Evolutionary conservation across 495 filamentous ascomycete genomes (phyloP).

Genomic region (Aspergillus cristatus): DNA sequence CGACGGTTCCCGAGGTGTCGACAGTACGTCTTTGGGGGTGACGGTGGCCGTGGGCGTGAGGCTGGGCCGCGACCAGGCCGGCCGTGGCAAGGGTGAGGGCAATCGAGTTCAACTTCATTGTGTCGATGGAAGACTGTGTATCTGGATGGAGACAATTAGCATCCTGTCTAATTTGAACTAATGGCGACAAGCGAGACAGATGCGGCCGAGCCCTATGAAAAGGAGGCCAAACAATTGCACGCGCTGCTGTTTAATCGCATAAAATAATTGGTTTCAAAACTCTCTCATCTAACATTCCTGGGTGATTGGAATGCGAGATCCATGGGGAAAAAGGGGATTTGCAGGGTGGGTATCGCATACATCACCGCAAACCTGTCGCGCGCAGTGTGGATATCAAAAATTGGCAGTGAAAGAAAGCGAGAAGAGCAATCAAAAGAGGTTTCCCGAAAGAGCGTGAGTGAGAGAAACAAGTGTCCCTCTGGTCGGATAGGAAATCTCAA

Average conservation of each 20-base stretch:
- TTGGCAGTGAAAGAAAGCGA: constrained; percentile 14
- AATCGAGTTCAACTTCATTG: constrained; percentile 40
- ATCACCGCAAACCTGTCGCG: constrained; percentile 27
- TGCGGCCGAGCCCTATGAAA: too few species aligned
- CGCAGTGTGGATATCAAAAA: too few species aligned
- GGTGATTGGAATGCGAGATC: not conserved
- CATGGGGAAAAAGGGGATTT: not conserved
- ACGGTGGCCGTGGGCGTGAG: constrained; percentile 33
- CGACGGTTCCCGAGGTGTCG: constrained; percentile 42
- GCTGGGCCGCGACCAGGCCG: constrained; percentile 37
- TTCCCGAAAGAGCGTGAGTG: constrained; percentile 37
- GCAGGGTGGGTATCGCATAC: constrained; percentile 17
- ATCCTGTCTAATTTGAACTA: not conserved
- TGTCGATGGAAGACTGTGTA: constrained; percentile 5
- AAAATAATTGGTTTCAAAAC: too few species aligned
- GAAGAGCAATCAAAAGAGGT: constrained; percentile 17
- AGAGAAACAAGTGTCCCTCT: constrained; percentile 35
- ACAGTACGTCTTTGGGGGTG: constrained; percentile 29
- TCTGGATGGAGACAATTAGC: not conserved
- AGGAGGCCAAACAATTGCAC: too few species aligned
- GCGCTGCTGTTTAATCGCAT: too few species aligned
- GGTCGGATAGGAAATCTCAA: constrained; percentile 35
- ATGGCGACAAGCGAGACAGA: too few species aligned
- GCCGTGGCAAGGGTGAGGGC: constrained; percentile 37
- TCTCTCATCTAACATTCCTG: not conserved